These are phyloP conservation scores for Hypomyces rosellus DNA, from an alignment of 2,329 filamentous ascomycete species.

Conservation along the genomic window DNA sequence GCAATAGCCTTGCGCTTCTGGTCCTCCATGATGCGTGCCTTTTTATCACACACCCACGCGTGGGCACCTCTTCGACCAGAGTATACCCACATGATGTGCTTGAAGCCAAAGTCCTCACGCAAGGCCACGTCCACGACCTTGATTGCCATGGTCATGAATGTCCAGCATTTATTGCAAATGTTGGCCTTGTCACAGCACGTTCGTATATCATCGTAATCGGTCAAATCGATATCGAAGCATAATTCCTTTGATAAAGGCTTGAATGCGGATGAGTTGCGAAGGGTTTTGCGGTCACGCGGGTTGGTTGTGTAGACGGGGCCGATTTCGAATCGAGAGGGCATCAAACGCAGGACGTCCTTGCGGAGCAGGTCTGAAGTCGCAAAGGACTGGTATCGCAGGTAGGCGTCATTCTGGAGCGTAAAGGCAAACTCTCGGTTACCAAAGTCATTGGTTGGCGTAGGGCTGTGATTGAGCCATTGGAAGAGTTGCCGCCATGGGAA, in stretches of 20 bases:
- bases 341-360: constrained; percentile 82
- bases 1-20: constrained; percentile 78
- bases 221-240: constrained; percentile 99
- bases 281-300: constrained; percentile 83
- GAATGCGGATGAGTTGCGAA: constrained; percentile 76
- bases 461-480: constrained; percentile 95
- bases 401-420: constrained; percentile 85
- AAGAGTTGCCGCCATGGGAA: constrained; percentile 94
- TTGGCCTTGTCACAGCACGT: constrained; percentile 92
- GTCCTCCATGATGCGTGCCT: constrained; percentile 78
- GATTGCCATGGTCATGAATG: constrained; percentile 96
- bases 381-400: constrained; percentile 80
- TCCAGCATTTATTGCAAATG: constrained; percentile 92
- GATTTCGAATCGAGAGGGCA: constrained; percentile 94
- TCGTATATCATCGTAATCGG: constrained; percentile 94
- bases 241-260: constrained; percentile 86
- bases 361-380: constrained; percentile 59
- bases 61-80: constrained; percentile 93
- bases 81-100: constrained; percentile 97
- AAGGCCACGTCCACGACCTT: constrained; percentile 84
- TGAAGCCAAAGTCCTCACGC: constrained; percentile 91
- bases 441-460: constrained; percentile 80
- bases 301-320: constrained; percentile 95
- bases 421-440: constrained; percentile 93
- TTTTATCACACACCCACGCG: constrained; percentile 95